Evolutionary conservation across 2,329 filamentous ascomycete species (phyloP).

Genomic region (Hyphodiscus sp.): DNA sequence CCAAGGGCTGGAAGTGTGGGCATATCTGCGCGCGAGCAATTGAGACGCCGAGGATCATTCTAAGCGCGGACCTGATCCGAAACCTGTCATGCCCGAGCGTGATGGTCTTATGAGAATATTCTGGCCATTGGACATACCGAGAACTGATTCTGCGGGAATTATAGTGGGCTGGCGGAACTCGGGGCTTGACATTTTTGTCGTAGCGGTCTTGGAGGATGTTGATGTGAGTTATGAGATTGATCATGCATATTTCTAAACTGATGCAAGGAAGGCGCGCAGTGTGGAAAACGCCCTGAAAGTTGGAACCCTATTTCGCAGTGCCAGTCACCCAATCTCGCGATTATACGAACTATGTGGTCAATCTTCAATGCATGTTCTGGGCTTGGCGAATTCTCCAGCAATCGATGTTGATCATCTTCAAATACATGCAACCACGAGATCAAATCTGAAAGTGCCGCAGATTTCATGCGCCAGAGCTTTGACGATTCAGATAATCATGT

Average conservation of each 20-base stretch:
- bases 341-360: slow-evolving; percentile 83
- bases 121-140: slow-evolving; percentile 84
- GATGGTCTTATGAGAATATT: slow-evolving; percentile 97
- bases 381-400: slow-evolving; percentile 63
- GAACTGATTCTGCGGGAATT: slow-evolving; percentile 69
- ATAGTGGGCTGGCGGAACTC: slow-evolving; percentile 97
- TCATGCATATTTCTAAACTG: slow-evolving; percentile 17
- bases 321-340: slow-evolving; percentile 69
- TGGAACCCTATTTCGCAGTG: slow-evolving; percentile 76
- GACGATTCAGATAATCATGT: slow-evolving; percentile 82
- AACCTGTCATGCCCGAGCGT: slow-evolving; percentile 59
- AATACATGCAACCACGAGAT: slow-evolving; percentile 54
- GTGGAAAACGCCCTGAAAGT: slow-evolving; percentile 84
- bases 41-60: slow-evolving; percentile 91
- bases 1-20: slow-evolving; percentile 71
- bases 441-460: slow-evolving; percentile 51
- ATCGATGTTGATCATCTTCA: slow-evolving; percentile 60
- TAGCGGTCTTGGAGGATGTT: slow-evolving; percentile 83
- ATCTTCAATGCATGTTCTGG: slow-evolving; percentile 76
- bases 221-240: slow-evolving; percentile 53
- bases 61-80: slow-evolving; percentile 37
- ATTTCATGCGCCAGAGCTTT: slow-evolving; percentile 67
- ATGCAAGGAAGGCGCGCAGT: slow-evolving; percentile 41
- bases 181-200: slow-evolving; percentile 80
- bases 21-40: slow-evolving; percentile 90